A percentile compares a stretch with the other conserved stretches of the same genome.
Conservation (phyloP, 306 rosid genomes). For the Citrullus colocynthis region DNA sequence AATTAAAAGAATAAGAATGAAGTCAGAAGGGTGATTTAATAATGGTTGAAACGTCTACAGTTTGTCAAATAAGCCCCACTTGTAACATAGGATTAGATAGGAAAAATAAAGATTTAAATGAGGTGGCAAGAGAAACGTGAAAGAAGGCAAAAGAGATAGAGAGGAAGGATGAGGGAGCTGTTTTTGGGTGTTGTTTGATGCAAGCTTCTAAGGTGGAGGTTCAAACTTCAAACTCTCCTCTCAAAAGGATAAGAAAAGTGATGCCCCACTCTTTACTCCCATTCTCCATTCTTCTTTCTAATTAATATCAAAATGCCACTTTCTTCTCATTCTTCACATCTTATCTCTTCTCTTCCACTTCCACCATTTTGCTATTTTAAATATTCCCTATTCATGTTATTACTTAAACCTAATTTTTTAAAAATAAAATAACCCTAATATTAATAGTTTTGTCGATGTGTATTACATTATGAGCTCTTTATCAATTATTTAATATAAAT, state of each 20-base stretch:
- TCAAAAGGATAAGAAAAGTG: background rate
- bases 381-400: background rate
- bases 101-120: too few relatives aligned
- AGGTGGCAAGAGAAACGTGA: background rate
- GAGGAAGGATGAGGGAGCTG: background rate
- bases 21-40: too few relatives aligned
- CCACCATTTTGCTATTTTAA: too few relatives aligned
- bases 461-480: too few relatives aligned
- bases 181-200: background rate
- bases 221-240: background rate
- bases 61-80: too few relatives aligned
- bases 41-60: too few relatives aligned
- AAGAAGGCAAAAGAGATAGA: background rate
- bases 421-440: too few relatives aligned
- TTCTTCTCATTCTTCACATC: background rate
- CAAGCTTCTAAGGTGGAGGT: background rate
- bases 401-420: too few relatives aligned
- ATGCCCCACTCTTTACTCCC: background rate
- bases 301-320: background rate
- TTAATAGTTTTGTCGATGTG: too few relatives aligned
- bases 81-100: too few relatives aligned
- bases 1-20: too few relatives aligned
- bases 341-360: background rate
- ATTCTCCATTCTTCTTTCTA: too few relatives aligned
- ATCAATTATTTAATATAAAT: background rate